phyloP scores from a whole-genome alignment of 2,329 filamentous ascomycete genomes.

The Leptodontidium sp. region DNA sequence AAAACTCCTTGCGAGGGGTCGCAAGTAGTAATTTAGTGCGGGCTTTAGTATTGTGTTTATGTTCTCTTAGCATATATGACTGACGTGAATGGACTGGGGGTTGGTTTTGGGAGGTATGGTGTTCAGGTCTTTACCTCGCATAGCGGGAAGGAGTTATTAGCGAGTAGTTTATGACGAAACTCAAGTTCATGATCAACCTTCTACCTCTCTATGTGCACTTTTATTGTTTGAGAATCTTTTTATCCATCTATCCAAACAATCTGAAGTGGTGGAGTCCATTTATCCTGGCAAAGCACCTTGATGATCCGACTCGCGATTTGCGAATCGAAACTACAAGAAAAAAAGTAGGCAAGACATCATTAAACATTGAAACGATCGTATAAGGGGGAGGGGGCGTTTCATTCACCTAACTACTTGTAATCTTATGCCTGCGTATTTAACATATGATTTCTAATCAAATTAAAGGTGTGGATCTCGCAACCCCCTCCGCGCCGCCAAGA shows the following conservation, averaged over 20 bases:
- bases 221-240: neutral
- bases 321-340: too few species aligned
- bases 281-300: too few species aligned
- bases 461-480: too few species aligned
- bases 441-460: too few species aligned
- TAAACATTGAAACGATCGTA: too few species aligned
- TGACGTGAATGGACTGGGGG: neutral
- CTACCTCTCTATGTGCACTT: neutral
- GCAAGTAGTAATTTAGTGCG: constrained; percentile 50
- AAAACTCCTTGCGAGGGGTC: constrained; percentile 63
- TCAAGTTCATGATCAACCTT: neutral
- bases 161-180: neutral
- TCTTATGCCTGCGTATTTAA: too few species aligned
- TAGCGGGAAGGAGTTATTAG: neutral
- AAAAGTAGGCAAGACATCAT: too few species aligned
- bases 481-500: too few species aligned
- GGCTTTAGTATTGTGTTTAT: neutral
- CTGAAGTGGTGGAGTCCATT: too few species aligned
- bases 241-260: neutral
- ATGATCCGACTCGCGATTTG: too few species aligned
- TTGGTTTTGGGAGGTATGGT: neutral
- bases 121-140: neutral
- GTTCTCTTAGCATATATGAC: constrained; percentile 8
- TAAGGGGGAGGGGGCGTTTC: too few species aligned
- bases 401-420: too few species aligned